These are phyloP conservation scores for Pterulicium gracile DNA, from an alignment of 1,284 basidiomycete species.

Conservation along the genomic window DNA sequence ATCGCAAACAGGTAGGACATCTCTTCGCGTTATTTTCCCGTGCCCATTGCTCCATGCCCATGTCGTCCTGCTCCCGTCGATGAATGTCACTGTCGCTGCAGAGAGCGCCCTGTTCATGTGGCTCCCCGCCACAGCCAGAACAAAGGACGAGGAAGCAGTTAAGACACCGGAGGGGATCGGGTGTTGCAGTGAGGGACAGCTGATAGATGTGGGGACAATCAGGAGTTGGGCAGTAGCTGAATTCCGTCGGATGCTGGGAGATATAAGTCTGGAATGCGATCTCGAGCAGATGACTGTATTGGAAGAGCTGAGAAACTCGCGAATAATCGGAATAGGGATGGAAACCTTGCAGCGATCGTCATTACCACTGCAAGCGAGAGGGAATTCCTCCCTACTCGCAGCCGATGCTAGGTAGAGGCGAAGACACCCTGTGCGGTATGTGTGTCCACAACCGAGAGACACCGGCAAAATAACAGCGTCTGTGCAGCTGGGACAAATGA, in stretches of 20 bases:
- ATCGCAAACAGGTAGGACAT: constrained; percentile 56
- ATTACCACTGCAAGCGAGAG: constrained; percentile 53
- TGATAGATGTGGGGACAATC: constrained; percentile 67
- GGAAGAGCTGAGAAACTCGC: constrained; percentile 32
- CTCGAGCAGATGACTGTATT: constrained; percentile 42
- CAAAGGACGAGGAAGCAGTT: constrained; percentile 62
- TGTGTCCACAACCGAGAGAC: constrained; percentile 48
- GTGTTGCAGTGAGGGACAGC: constrained; percentile 30
- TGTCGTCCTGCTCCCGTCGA: constrained; percentile 34
- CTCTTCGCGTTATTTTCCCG: constrained; percentile 48
- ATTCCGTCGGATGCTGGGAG: constrained; percentile 43
- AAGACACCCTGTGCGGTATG: constrained; percentile 54
- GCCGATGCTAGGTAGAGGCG: constrained; percentile 43
- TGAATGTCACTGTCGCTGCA: constrained; percentile 19
- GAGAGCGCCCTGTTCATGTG: constrained; percentile 53
- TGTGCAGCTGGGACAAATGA: constrained; percentile 59
- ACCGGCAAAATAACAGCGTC: constrained; percentile 38
- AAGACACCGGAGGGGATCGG: constrained; percentile 48
- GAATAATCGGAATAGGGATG: constrained; percentile 41
- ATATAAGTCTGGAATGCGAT: constrained; percentile 49
- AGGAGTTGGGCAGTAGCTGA: constrained; percentile 63
- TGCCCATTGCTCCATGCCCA: constrained; percentile 49
- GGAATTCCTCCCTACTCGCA: constrained; percentile 41
- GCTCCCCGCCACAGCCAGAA: constrained; percentile 48
- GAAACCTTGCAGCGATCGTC: constrained; percentile 40